phyloP scores from a whole-genome alignment of 768 basidiomycete genomes.

The Leccinum barrowsii region DNA sequence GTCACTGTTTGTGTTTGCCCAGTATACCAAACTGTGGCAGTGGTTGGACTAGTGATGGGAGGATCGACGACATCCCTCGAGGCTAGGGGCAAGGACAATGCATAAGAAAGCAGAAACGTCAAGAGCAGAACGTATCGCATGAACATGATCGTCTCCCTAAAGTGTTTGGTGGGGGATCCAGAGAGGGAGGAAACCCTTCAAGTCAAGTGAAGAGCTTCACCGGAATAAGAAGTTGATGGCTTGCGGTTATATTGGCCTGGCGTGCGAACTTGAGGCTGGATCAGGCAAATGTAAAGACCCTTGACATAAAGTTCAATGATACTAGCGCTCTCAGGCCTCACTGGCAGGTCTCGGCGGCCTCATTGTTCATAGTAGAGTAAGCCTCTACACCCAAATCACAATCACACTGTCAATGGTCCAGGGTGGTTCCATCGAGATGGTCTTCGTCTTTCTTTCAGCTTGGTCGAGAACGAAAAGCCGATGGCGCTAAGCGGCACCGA shows the following conservation, averaged over 20 bases:
- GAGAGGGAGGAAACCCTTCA: slow-evolving; percentile 17
- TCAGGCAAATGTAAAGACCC: slow-evolving; percentile 5
- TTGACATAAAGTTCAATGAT: background rate
- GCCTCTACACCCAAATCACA: slow-evolving; percentile 5
- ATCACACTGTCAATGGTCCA: background rate
- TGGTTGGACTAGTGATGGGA: slow-evolving; percentile 43
- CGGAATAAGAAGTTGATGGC: background rate
- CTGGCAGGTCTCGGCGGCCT: background rate
- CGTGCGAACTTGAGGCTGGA: slow-evolving; percentile 23
- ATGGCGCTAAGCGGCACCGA: background rate
- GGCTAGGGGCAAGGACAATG: slow-evolving; percentile 32
- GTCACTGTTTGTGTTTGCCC: slow-evolving; percentile 46
- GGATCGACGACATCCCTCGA: slow-evolving; percentile 47
- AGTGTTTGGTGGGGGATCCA: background rate
- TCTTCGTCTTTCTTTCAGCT: slow-evolving; percentile 4
- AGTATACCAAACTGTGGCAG: slow-evolving; percentile 41
- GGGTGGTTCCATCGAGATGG: background rate
- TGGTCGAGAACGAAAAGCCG: background rate
- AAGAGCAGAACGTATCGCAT: slow-evolving; percentile 23
- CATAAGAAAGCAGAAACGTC: slow-evolving; percentile 15
- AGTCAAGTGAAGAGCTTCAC: slow-evolving; percentile 13
- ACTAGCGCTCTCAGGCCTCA: background rate
- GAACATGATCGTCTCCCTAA: slow-evolving; percentile 23
- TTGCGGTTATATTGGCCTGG: slow-evolving; percentile 13
- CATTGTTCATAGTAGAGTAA: background rate